Percentiles rank a stretch among this genome's conserved stretches.
Evolutionary conservation across 371 early-diverging fungal genomes (phyloP).

Genomic region (Mortierella sp.): DNA sequence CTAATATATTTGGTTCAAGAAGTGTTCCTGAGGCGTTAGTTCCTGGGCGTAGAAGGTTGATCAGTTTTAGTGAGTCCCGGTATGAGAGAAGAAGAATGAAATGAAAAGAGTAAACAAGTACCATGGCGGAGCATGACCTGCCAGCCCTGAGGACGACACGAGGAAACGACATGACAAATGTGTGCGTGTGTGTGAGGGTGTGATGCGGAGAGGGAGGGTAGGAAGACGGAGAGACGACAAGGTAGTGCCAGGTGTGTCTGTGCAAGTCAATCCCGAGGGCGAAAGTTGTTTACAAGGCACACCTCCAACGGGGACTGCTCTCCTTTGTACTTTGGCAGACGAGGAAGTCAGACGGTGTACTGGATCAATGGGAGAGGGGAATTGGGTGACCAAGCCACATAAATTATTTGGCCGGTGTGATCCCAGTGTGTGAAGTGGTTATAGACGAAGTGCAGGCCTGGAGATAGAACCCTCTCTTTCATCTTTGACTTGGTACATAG

Average conservation of each 20-base stretch:
- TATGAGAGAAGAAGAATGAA: not conserved
- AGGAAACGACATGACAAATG: conserved; percentile 36
- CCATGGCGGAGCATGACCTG: conserved; percentile 35
- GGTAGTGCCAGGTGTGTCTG: not conserved
- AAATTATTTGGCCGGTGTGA: not conserved
- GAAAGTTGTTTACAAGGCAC: conserved; percentile 2
- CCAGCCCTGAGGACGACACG: conserved; percentile 41
- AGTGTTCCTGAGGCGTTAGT: conserved; percentile 9
- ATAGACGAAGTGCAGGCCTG: not conserved
- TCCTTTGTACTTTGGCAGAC: not conserved
- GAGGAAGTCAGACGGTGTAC: not conserved
- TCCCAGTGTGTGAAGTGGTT: not conserved
- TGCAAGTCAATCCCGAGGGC: conserved; percentile 8
- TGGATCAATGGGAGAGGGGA: not conserved
- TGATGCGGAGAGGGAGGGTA: not conserved
- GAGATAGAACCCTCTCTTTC: conserved; percentile 29
- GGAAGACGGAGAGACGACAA: not conserved
- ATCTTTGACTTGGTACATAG: conserved; percentile 55
- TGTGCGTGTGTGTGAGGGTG: not conserved
- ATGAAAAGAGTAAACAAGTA: conserved; percentile 2
- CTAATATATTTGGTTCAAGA: conserved; percentile 10
- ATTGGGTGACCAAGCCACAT: not conserved
- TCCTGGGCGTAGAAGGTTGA: conserved; percentile 2
- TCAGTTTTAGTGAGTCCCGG: conserved; percentile 13
- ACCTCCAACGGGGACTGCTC: not conserved